A percentile compares a stretch with the other conserved stretches of the same genome.
These are phyloP conservation scores for Perilla frutescens DNA, from an alignment of 257 asterid species.

Conservation along the genomic window DNA sequence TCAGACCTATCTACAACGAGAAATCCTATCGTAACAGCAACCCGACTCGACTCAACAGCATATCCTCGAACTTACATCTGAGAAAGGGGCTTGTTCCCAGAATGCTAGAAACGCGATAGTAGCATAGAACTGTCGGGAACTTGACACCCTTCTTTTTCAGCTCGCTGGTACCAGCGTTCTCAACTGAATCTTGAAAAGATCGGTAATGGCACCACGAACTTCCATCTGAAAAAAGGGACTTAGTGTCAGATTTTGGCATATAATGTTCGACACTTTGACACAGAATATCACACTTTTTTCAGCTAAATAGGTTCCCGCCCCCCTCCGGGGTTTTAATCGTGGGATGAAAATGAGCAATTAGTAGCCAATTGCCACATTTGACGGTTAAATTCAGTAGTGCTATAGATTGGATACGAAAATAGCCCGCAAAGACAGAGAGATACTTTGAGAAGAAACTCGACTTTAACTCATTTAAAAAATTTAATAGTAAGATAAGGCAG, in stretches of 20 bases:
- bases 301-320: no score
- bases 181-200: conserved; percentile 81
- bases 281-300: background rate
- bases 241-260: background rate
- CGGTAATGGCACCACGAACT: conserved; percentile 88
- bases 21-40: conserved; percentile 48
- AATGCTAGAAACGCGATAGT: background rate
- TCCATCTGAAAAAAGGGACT: conserved; percentile 68
- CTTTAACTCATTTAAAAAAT: background rate
- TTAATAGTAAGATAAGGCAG: background rate
- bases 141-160: background rate
- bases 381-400: background rate
- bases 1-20: conserved; percentile 21
- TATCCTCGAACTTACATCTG: background rate
- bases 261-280: background rate
- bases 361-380: background rate
- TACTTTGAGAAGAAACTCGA: conserved; percentile 5
- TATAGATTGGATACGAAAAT: background rate
- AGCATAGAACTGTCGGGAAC: background rate
- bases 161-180: conserved; percentile 52
- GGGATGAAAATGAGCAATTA: background rate
- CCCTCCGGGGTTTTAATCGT: background rate
- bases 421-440: background rate
- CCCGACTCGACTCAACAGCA: background rate
- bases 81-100: background rate